Conservation (phyloP, 2,329 filamentous ascomycete genomes). For the Alternaria gaisen region DNA sequence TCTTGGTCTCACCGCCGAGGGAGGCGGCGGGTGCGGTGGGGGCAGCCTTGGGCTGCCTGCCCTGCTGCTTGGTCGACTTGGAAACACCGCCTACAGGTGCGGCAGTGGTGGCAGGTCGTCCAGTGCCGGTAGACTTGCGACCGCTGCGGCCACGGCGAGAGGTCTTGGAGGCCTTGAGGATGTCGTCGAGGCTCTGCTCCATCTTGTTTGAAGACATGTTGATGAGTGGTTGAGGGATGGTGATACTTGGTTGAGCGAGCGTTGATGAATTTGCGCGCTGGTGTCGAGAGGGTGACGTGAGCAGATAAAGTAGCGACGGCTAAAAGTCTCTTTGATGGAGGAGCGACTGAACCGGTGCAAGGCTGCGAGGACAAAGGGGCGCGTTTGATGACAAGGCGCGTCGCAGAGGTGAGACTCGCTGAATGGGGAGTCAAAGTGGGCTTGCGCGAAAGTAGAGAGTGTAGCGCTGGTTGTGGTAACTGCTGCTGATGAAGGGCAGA, state of each 20-base stretch:
- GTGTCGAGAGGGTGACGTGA: constrained; percentile 21
- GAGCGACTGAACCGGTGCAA: constrained; percentile 16
- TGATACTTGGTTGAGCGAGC: constrained; percentile 25
- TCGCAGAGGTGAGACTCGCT: constrained; percentile 24
- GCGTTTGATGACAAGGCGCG: constrained; percentile 32
- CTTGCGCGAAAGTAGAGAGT: constrained; percentile 25
- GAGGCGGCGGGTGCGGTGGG: constrained; percentile 70
- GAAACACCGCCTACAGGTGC: constrained; percentile 86
- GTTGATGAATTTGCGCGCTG: constrained; percentile 22
- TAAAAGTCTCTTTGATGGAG: constrained; percentile 17
- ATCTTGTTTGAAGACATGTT: constrained; percentile 72
- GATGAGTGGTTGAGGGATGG: constrained; percentile 24
- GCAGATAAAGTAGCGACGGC: constrained; percentile 14
- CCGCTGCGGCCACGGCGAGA: constrained; percentile 59
- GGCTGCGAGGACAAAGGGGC: constrained; percentile 25
- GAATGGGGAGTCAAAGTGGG: constrained; percentile 15
- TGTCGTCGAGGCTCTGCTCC: constrained; percentile 96
- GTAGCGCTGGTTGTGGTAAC: constrained; percentile 16
- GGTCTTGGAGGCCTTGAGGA: constrained; percentile 75
- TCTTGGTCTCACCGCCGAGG: constrained; percentile 82
- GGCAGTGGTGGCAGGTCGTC: constrained; percentile 63
- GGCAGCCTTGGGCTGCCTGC: constrained; percentile 67
- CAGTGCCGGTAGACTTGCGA: constrained; percentile 53
- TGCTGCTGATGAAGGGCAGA: constrained; percentile 21
- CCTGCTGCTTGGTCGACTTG: constrained; percentile 70